Percentiles rank a stretch among this genome's conserved stretches.
phyloP scores from a whole-genome alignment of 768 basidiomycete species.

The Trametes meyenii region DNA sequence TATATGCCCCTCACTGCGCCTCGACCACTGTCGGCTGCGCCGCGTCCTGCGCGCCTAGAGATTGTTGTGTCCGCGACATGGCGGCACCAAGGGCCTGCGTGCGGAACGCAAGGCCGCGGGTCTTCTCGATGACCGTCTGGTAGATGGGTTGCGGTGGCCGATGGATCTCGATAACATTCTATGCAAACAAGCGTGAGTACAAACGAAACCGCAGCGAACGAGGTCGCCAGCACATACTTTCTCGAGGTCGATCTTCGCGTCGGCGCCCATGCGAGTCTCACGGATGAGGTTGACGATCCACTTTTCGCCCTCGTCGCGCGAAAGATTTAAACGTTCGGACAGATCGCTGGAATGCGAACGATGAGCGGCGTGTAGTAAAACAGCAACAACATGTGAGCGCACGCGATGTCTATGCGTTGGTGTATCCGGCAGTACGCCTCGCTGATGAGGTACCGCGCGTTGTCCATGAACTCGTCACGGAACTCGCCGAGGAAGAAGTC shows the following conservation, averaged over 20 bases:
- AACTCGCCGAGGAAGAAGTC: constrained; percentile 95
- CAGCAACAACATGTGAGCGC: constrained; percentile 24
- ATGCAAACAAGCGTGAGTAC: constrained; percentile 26
- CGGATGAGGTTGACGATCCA: constrained; percentile 99
- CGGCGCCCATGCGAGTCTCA: constrained; percentile 94
- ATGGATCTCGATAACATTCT: constrained; percentile 97
- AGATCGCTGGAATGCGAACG: constrained; percentile 61
- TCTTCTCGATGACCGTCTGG: constrained; percentile 94
- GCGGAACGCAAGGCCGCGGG: constrained; percentile 86
- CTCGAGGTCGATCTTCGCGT: constrained; percentile 97
- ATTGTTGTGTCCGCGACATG: constrained; percentile 45
- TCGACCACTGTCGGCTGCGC: constrained; percentile 28
- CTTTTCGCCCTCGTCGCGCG: constrained; percentile 95
- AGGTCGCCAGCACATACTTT: constrained; percentile 54
- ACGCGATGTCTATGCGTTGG: constrained; percentile 88
- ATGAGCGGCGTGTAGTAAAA: neutral
- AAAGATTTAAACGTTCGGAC: constrained; percentile 89
- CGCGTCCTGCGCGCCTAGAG: constrained; percentile 16
- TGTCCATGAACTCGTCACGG: constrained; percentile 94
- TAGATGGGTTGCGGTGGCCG: constrained; percentile 88
- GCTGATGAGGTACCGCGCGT: constrained; percentile 92
- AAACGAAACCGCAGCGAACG: neutral
- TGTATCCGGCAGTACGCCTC: constrained; percentile 99
- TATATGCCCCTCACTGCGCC: constrained; percentile 17
- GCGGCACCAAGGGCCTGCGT: constrained; percentile 90